Conservation (phyloP, 2,329 filamentous ascomycete genomes). For the Cladosporium sp. region DNA sequence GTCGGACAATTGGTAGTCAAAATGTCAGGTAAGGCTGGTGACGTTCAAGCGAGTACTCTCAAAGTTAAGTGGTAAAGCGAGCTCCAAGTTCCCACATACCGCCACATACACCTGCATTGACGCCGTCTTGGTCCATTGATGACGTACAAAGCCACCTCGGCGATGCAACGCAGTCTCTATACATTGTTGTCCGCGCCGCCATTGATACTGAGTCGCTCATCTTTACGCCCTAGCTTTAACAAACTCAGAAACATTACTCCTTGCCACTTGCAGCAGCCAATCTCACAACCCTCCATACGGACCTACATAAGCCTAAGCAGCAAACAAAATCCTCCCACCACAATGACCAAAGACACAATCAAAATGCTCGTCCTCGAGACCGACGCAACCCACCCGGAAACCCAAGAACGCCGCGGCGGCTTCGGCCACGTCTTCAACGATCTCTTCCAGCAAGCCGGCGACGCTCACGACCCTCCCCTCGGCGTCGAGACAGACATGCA, state of each 20-base stretch:
- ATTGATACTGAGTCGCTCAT: neutral
- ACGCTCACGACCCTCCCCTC: conserved; percentile 55
- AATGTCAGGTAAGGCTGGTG: neutral
- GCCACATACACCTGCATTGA: neutral
- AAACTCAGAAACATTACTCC: neutral
- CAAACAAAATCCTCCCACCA: neutral
- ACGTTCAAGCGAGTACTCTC: conserved; percentile 3
- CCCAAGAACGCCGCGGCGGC: conserved; percentile 51
- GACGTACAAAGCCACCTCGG: conserved; percentile 10
- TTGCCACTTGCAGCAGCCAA: neutral
- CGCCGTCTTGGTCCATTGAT: conserved; percentile 3
- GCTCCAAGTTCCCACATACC: neutral
- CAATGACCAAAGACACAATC: conserved; percentile 34
- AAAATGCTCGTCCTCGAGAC: conserved; percentile 61
- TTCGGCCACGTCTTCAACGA: conserved; percentile 58
- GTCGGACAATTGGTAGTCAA: neutral
- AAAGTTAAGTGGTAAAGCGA: neutral
- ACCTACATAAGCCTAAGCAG: neutral
- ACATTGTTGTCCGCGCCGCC: conserved; percentile 4
- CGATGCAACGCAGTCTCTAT: conserved; percentile 10
- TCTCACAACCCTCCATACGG: neutral
- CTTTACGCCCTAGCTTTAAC: neutral
- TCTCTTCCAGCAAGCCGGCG: conserved; percentile 55
- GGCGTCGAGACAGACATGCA: conserved; percentile 58
- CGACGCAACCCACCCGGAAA: conserved; percentile 57